phyloP scores from a whole-genome alignment of 306 rosid species.

The Vigna radiata region DNA sequence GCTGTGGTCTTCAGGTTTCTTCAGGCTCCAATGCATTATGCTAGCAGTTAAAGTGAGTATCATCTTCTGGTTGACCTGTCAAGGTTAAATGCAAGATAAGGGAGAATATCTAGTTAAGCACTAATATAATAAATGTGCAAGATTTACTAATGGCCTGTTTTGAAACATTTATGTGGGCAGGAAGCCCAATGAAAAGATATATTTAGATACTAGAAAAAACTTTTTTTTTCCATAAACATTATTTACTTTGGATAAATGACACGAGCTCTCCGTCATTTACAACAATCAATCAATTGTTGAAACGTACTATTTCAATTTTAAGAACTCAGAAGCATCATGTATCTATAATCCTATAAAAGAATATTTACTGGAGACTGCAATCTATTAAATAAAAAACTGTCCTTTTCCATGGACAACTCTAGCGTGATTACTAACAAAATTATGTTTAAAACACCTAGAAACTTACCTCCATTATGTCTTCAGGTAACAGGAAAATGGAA shows the following conservation, averaged over 20 bases:
- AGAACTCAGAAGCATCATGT: conserved; percentile 9
- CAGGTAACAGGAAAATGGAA: conserved; percentile 96
- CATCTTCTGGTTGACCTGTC: conserved; percentile 96
- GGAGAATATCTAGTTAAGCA: conserved; percentile 15
- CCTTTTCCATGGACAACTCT: conserved; percentile 13
- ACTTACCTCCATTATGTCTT: conserved; percentile 90
- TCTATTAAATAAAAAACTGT: not conserved
- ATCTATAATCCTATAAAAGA: not conserved
- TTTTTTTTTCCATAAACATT: not conserved
- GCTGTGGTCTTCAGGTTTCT: conserved; percentile 54
- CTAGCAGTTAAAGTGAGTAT: conserved; percentile 90
- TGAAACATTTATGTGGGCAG: conserved; percentile 1
- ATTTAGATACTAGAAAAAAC: not conserved
- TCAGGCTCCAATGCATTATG: conserved; percentile 98
- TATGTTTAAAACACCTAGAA: not conserved
- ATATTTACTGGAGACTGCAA: not conserved
- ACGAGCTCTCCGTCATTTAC: conserved; percentile 1
- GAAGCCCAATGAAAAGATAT: not conserved
- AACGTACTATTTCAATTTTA: not conserved
- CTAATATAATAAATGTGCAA: not conserved
- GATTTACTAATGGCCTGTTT: conserved; percentile 11
- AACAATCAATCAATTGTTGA: conserved; percentile 5
- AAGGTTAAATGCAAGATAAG: conserved; percentile 41
- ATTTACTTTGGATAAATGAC: not conserved
- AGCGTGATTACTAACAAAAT: conserved; percentile 18